Base-by-base conservation (phyloP, 2,329 filamentous ascomycete genomes). In the Apiospora aurea region DNA sequence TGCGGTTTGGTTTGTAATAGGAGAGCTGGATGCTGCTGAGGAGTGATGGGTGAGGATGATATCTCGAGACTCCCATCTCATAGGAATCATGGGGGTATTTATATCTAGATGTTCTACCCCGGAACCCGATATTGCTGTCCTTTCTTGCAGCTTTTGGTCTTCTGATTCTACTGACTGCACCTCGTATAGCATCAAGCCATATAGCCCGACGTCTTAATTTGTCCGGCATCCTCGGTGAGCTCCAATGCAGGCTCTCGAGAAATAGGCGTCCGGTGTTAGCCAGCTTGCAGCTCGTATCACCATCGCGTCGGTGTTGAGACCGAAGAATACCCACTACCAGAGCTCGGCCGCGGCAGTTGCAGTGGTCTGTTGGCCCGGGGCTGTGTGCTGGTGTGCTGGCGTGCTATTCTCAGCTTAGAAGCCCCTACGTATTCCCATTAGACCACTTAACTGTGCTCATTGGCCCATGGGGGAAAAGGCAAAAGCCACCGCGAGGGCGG, bases 331-430 rank as follows among this genome's bases (percentile, higher is more conserved):
- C 46, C 24, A 61, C 21, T 21, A 64, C 14, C 47, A 24, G 38
- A 34, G 4, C 16, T 53, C 10, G 38, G n/a, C 6, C 34, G 29
- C 24, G 49, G 68, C 46, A 69, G 34, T 41, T 64, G 10, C 24
- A 0, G 18, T 61, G 18, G 57, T 64, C 29, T 38, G 53, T 34
- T 64, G 13, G 34, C 34, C 18, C 57, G 34, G 57, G 57, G 46
- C 14, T 46, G 44, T 46, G 44, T 43, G 53, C 53, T 61, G 53
- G 53, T 57, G 34, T 57, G 16, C 51, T 21, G 18, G 51, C 16
- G 14, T 64, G 57, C 57, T 64, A 64, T 64, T 64, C 57, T 64
- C 57, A 64, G 57, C 57, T 64, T 64, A 64, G 34, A 64, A 64
- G 57, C 34, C 53, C 16, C 53, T 61, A 61, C 26, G 26, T 61